phyloP scores from a whole-genome alignment of 768 basidiomycete genomes.

The Clavaria fumosa region DNA sequence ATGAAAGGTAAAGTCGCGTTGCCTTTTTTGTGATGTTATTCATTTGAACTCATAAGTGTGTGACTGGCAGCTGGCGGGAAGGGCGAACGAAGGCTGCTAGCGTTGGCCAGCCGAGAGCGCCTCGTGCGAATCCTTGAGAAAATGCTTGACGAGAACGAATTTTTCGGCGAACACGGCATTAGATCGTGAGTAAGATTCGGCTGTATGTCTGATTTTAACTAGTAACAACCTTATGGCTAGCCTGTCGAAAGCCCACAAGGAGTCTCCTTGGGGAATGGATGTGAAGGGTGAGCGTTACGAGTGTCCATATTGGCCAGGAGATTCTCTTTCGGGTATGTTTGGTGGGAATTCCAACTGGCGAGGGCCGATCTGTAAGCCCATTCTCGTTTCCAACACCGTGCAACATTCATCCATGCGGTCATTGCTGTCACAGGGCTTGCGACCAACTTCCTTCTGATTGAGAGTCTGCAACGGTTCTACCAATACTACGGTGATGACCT shows the following conservation, averaged over 20 bases:
- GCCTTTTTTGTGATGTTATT: background rate
- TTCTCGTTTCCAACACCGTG: background rate
- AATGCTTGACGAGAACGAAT: constrained; percentile 96
- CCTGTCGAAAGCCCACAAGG: constrained; percentile 79
- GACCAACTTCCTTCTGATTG: constrained; percentile 90
- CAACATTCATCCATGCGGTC: background rate
- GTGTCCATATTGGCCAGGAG: constrained; percentile 96
- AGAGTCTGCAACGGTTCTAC: constrained; percentile 92
- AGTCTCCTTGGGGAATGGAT: constrained; percentile 88
- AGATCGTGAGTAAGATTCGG: constrained; percentile 57
- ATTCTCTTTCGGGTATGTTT: constrained; percentile 95
- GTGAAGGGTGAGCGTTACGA: constrained; percentile 87
- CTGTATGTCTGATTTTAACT: background rate
- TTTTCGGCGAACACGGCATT: constrained; percentile 89
- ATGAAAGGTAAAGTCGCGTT: constrained; percentile 50
- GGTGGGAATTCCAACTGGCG: constrained; percentile 98
- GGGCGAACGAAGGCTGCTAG: constrained; percentile 77
- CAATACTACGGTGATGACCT: constrained; percentile 92
- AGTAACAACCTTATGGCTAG: constrained; percentile 22
- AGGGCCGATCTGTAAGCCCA: constrained; percentile 63
- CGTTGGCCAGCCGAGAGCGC: constrained; percentile 84
- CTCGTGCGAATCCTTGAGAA: constrained; percentile 79
- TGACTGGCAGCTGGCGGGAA: constrained; percentile 36
- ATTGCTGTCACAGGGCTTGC: constrained; percentile 56
- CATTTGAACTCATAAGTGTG: constrained; percentile 1